These are phyloP conservation scores for Naganishia antarctica DNA, from an alignment of 768 basidiomycete species.

Conservation along the genomic window DNA sequence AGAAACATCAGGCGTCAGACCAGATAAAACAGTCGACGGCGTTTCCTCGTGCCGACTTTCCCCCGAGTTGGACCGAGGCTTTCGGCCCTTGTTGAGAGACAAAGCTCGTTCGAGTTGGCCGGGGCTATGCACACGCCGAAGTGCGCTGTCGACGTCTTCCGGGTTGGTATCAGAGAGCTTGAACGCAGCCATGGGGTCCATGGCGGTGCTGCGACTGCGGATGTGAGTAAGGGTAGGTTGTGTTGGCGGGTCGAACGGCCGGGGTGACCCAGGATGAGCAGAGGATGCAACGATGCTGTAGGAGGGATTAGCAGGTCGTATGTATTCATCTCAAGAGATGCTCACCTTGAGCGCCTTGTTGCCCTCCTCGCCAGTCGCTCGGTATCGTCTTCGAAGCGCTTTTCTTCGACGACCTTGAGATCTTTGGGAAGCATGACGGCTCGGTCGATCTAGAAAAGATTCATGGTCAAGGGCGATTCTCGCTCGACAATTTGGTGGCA, in stretches of 20 bases:
- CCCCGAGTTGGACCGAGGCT: constrained; percentile 9
- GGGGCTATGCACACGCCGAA: background rate
- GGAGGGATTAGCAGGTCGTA: background rate
- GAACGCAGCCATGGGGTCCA: background rate
- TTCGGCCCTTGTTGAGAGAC: background rate
- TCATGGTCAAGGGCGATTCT: background rate
- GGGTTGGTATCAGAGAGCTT: background rate
- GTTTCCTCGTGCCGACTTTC: constrained; percentile 8
- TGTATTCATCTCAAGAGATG: background rate
- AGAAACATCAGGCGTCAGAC: background rate
- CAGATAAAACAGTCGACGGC: background rate
- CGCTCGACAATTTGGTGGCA: background rate
- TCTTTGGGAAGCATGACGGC: constrained; percentile 49
- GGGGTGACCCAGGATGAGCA: constrained; percentile 7
- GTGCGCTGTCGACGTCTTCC: background rate
- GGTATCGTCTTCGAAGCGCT: constrained; percentile 44
- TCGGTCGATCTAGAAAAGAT: constrained; percentile 41
- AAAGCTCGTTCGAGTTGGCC: background rate
- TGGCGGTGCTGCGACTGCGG: constrained; percentile 11
- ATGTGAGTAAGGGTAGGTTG: constrained; percentile 15
- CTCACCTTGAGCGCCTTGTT: constrained; percentile 25
- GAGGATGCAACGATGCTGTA: constrained; percentile 9
- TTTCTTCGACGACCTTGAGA: constrained; percentile 45
- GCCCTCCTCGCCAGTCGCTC: constrained; percentile 29
- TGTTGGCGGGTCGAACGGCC: constrained; percentile 16